Base-by-base conservation (phyloP, 345 rosid species). In the Lepidium didymum region DNA sequence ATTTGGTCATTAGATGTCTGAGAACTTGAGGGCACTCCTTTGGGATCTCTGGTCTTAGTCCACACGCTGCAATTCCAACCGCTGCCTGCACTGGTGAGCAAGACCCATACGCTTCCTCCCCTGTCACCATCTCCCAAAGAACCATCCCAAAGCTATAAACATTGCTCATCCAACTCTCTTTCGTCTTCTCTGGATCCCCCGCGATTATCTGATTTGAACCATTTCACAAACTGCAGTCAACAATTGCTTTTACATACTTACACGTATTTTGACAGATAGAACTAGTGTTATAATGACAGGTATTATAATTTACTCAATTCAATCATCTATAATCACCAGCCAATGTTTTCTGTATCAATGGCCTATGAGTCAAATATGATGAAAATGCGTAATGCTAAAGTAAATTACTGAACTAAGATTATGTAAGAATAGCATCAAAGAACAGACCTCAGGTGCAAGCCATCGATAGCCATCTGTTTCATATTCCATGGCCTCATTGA, bases 401-500 rank as follows among this genome's bases (percentile, higher is more conserved):
- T 16, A 11, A 42, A 61, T 33, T 27, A 56, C 13, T 64, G 36
- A 64, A 47, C 64, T 54, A 37, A 8, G 49, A 37, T 36, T 34
- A 45, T 44, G 56, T 6, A 46, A 19, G 53, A 67, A 70, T 25
- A 58, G 62, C 25, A 5, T 25, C 63, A 65, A 10, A 77, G 63
- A 57, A 81, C 87, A 36, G 62, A 89, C 99, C 99, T 94, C 99
- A 1, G 95, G 99, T 77, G 97, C 96, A 69, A 91, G 89, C 99
- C 99, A 91, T 11, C 97, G 86, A 72, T 94, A 94, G 55, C 99
- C 99, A 81, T 94, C 99, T 8, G 96, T 94, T 82, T 94, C 99
- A 59, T 94, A 94, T 77, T 94, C 96, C 93, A 79, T 75, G 3
- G 91, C 91, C 76, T 94, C 96, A 1, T 86, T 88, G 47, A 76